phyloP scores from a whole-genome alignment of 352 stramenopile species.

The Globisporangium perplexum region DNA sequence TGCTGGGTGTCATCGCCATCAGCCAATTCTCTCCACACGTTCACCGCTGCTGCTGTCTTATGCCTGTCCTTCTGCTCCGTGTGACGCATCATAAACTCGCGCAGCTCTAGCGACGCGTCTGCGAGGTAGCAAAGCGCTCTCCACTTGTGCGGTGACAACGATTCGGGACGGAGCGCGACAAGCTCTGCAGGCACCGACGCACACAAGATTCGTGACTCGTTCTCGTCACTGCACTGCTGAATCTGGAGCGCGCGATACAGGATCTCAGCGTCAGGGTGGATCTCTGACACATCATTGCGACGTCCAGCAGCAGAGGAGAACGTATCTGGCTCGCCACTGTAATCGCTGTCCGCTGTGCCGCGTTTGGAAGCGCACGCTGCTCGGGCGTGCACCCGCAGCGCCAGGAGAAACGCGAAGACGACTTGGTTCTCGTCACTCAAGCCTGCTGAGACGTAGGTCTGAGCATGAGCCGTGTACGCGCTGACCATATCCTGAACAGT shows the following conservation, averaged over 20 bases:
- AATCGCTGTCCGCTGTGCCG: background rate
- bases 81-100: constrained; percentile 20
- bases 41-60: background rate
- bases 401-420: constrained; percentile 34
- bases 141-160: constrained; percentile 17
- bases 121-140: constrained; percentile 24
- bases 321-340: background rate
- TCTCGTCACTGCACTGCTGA: constrained; percentile 7
- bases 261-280: constrained; percentile 1
- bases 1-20: background rate
- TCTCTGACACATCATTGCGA: background rate
- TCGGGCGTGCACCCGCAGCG: constrained; percentile 27
- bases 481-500: constrained; percentile 17
- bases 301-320: background rate
- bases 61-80: constrained; percentile 13
- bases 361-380: background rate
- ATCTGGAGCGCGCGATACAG: constrained; percentile 11
- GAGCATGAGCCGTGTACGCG: constrained; percentile 10
- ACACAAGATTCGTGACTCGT: constrained; percentile 1
- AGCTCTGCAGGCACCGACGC: constrained; percentile 10
- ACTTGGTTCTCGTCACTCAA: constrained; percentile 26
- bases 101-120: constrained; percentile 17
- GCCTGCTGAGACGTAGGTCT: constrained; percentile 17
- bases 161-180: constrained; percentile 16
- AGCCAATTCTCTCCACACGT: constrained; percentile 19